Evolutionary conservation across 2,329 filamentous ascomycete genomes (phyloP), one percentile per base, ranked within the genome.

Genomic region (Stagonosporopsis tanaceti): DNA sequence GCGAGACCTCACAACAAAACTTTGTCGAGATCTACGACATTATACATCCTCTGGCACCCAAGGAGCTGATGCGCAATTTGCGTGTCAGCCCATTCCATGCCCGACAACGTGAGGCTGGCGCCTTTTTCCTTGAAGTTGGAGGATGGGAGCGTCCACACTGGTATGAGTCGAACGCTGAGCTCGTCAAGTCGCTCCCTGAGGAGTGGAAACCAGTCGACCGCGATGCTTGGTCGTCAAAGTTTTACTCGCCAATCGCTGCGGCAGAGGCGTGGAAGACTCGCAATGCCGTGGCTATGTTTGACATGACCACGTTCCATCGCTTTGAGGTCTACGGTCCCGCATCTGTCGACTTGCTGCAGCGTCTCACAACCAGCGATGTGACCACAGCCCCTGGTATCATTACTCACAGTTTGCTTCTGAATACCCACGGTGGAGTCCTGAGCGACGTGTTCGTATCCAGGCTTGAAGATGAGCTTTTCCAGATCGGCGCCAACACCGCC

Each of bases 1-100:
- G 71, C 24, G 85, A 88, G 72, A 88, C 86, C 0, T 84, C 82
- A 0, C 78, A 82, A 42, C 85, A 86, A 65, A 87, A 85, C 62
- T 89, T 89, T 47, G 81, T 85, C 24, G 86, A 89, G 61, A 81
- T 89, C 1, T 89, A 89, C 74, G 86, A 88, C 58, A 87, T 89
- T 37, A 60, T 88, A 0, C 86, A 89, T 56, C 86, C 86, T 0
- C 76, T 86, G 0, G 84, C 86, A 50, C 86, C 85, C 0, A 81
- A 81, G 27, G 77, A 81, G 0, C 86, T 83, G 0, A 86, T 85
- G 0, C 82, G 87, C 0, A 82, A 85, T 55, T 77, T 89, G 2
- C 83, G 86, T 6, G 73, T 84, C 14, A 87, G 83, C 59, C 85
- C 86, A 0, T 89, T 88, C 67, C 77, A 86, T 57, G 60, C 76